Base-by-base conservation (phyloP, 371 early-diverging fungal genomes). In the Coemansia sp. region DNA sequence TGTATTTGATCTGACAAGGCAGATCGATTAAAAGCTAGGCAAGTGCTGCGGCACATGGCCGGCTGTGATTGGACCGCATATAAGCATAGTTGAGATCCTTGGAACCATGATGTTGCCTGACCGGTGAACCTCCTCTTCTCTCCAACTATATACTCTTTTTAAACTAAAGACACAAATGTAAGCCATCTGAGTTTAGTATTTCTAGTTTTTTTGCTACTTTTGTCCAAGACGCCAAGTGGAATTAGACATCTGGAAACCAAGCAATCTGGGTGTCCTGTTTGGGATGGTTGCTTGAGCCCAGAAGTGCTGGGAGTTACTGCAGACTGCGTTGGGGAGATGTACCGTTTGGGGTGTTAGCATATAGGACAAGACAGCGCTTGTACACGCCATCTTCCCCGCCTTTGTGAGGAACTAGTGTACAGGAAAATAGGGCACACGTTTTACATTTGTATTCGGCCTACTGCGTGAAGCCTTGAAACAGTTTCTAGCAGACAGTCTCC, bases 61-160 rank as follows among this genome's bases (percentile, higher is more conserved):
- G 28, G 18, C 25, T 70, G 71, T 66, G 67, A 65, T 67, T 70
- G 71, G 67, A 30, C 67, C 50, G n/a, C 33, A 33, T 33, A 9
- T 8, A 8, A 25, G 25, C 25, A 3, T 25, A 25, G 25, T 25
- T 25, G 25, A 8, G n/a, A n/a, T 9, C 11, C 37, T n/a, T n/a
- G 44, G 44, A 44, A 5, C 44, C 16, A 12, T 44, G 44, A 12
- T 44, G 44, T 14, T 16, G 25, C 25, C 25, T 44, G 44, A 2
- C 8, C 48, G 18, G 20, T 7, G 16, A 18, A 18, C 30, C 28
- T 33, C 48, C 23, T 21, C 14, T 44, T 55, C 47, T 30, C 26
- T 42, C 42, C 54, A 28, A 54, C 14, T 54, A 44, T 44, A 44
- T 54, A 28, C 26, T 26, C 26, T 26, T 25, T 54, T 14, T 28